A percentile compares a stretch with the other conserved stretches of the same genome.
Evolutionary conservation across 371 early-diverging fungal genomes (phyloP).

Genomic region (Rhizopus delemar): DNA sequence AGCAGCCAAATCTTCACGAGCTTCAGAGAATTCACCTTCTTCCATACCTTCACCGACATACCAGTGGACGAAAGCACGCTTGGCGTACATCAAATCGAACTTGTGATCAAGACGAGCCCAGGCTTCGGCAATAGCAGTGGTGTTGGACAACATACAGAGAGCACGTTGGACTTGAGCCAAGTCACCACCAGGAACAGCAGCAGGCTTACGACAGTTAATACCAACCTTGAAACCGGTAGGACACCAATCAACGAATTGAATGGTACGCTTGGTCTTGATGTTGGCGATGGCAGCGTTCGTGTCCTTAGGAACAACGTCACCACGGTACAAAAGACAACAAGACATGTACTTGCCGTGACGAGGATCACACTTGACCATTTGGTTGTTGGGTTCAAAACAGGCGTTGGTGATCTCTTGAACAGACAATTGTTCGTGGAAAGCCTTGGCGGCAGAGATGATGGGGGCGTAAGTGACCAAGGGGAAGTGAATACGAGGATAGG

Average conservation of each 20-base stretch:
- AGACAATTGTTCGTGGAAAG: conserved; percentile 86
- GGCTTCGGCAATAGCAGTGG: conserved; percentile 93
- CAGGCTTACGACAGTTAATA: conserved; percentile 87
- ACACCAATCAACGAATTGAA: conserved; percentile 97
- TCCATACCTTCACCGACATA: conserved; percentile 92
- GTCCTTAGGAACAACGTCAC: conserved; percentile 86
- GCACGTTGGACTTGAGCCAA: conserved; percentile 89
- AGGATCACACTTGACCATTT: conserved; percentile 96
- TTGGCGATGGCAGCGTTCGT: conserved; percentile 86
- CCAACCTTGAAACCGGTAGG: conserved; percentile 98
- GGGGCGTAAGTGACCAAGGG: conserved; percentile 94
- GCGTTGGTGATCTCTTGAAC: conserved; percentile 90
- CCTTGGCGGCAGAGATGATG: conserved; percentile 87
- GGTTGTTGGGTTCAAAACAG: conserved; percentile 93
- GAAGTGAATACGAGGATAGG: conserved; percentile 96
- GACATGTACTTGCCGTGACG: conserved; percentile 96
- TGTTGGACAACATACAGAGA: conserved; percentile 93
- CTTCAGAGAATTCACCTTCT: conserved; percentile 98
- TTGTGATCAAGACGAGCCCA: conserved; percentile 94
- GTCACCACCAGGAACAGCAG: conserved; percentile 86
- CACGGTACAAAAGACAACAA: conserved; percentile 92
- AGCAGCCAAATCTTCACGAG: conserved; percentile 98
- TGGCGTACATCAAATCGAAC: conserved; percentile 95
- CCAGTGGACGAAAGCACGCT: conserved; percentile 98
- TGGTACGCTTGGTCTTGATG: conserved; percentile 88